Evolutionary conservation across 495 filamentous ascomycete species (phyloP).

Genomic region (Viridothelium virens): DNA sequence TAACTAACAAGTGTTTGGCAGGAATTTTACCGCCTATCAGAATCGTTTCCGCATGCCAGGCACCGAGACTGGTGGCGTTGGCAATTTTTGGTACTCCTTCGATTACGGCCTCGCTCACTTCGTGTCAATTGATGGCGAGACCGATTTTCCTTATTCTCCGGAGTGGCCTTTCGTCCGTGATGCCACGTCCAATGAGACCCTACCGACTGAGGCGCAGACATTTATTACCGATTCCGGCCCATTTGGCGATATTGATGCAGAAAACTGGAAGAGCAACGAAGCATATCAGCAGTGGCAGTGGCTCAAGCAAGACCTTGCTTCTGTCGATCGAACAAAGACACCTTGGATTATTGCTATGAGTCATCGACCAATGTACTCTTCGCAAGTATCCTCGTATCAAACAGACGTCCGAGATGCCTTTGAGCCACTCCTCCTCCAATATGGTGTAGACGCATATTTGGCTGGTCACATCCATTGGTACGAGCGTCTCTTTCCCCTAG

Average conservation of each 20-base stretch:
- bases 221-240: slow-evolving; percentile 45
- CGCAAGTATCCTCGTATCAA: slow-evolving; percentile 23
- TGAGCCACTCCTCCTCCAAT: slow-evolving; percentile 13
- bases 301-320: slow-evolving; percentile 19
- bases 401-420: slow-evolving; percentile 19
- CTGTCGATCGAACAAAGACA: slow-evolving; percentile 34
- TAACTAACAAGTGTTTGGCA: slow-evolving; percentile 22
- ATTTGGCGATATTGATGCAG: slow-evolving; percentile 40
- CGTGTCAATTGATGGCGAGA: slow-evolving; percentile 22
- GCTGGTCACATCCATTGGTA: slow-evolving; percentile 35
- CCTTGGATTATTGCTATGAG: slow-evolving; percentile 17
- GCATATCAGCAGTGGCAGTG: slow-evolving; percentile 33
- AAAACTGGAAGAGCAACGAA: slow-evolving; percentile 29
- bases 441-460: slow-evolving; percentile 17
- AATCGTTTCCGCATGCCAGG: slow-evolving; percentile 24
- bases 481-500: slow-evolving; percentile 36
- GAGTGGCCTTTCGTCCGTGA: slow-evolving; percentile 41
- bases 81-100: slow-evolving; percentile 24
- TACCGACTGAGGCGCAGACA: slow-evolving; percentile 39
- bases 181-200: slow-evolving; percentile 35
- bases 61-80: slow-evolving; percentile 13
- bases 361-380: slow-evolving; percentile 19
- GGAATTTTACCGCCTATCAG: slow-evolving; percentile 36
- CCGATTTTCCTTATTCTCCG: slow-evolving; percentile 30
- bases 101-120: slow-evolving; percentile 22